Evolutionary conservation across 768 basidiomycete species (phyloP).

Genomic region (Pleurotus ostreatus): DNA sequence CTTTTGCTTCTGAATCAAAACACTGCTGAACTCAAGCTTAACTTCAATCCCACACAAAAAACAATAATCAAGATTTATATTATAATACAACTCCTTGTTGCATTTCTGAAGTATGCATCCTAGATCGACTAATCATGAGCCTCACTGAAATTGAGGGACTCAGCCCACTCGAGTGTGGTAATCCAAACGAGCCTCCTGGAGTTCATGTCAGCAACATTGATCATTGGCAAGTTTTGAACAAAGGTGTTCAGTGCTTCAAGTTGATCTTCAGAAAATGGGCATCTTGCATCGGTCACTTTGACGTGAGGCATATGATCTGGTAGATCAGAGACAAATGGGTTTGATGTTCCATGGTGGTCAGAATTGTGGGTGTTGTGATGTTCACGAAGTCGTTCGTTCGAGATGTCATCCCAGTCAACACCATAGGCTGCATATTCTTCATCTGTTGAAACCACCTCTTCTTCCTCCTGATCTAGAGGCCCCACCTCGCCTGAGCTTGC

Average conservation of each 20-base stretch:
- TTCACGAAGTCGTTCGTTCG: constrained; percentile 6
- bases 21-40: too few species aligned
- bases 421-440: constrained; percentile 16
- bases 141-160: too few species aligned
- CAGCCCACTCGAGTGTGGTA: not conserved
- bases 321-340: not conserved
- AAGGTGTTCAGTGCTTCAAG: not conserved
- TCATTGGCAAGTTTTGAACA: not conserved
- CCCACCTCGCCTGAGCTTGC: not conserved
- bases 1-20: too few species aligned
- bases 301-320: constrained; percentile 8
- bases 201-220: not conserved
- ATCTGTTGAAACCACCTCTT: constrained; percentile 10
- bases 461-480: not conserved
- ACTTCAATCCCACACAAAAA: too few species aligned
- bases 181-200: not conserved
- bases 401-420: constrained; percentile 21
- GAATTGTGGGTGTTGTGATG: constrained; percentile 16
- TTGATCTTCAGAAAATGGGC: constrained; percentile 6
- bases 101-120: too few species aligned
- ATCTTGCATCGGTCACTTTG: constrained; percentile 3
- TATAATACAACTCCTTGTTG: too few species aligned
- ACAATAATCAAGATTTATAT: too few species aligned
- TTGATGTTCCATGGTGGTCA: not conserved
- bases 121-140: too few species aligned